Evolutionary conservation across 108 stramenopile genomes (phyloP), one percentile per base, ranked within the genome.

Genomic region (Skeletonema marinoi): DNA sequence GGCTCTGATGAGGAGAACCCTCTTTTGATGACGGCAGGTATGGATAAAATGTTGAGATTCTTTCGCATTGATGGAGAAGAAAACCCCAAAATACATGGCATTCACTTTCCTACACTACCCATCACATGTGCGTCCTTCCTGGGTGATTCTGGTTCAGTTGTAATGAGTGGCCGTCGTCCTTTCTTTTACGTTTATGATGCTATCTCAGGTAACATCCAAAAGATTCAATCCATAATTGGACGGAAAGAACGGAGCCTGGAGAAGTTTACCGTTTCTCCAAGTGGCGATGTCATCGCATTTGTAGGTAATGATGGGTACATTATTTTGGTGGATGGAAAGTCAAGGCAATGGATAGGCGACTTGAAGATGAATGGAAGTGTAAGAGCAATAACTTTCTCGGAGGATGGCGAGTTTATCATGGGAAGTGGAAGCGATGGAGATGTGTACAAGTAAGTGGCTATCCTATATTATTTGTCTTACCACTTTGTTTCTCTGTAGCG

Each of bases 121-220:
- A 96, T 99, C 65, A 89, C 85, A 50, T 85, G 80, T 51, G 98
- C 98, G 0, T 85, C 85, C 19, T 98, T 98, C 74, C 62, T 93
- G 39, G 93, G 86, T 12, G 73, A 82, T 59, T 82, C 90, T 10
- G 90, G 93, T 19, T 65, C 68, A 41, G 95, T 98, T 16, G 86
- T 99, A 8, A 75, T 95, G 32, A 88, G 87, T 65, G 97, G 98
- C 13, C 87, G 97, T 32, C 89, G 97, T 25, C 78, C 92, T 8
- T 96, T 93, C 85, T 97, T 98, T 71, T 98, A 99, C 75, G 85
- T 86, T 21, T 97, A 97, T 73, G 96, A 98, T 88, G 85, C 93
- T 16, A 86, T 79, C 21, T 84, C 93, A 13, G 98, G 97, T 29
- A 88, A 88, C 60, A 84, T 88, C 16, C 88, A 90, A 50, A 75